Conservation (phyloP, 1,139 yeast species). For the Diutina sp. region DNA sequence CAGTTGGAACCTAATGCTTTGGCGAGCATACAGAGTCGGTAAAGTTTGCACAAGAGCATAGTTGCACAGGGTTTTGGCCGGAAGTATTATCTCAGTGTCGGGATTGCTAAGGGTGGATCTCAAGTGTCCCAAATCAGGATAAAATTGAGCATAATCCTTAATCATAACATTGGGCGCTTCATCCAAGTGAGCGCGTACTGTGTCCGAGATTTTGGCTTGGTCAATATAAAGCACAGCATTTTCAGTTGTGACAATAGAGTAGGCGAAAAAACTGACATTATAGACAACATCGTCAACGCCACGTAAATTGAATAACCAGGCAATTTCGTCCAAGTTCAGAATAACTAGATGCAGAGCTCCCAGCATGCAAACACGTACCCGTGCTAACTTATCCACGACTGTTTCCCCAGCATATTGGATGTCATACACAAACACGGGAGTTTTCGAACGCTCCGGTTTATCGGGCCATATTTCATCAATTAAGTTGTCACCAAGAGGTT, state of each 20-base stretch:
- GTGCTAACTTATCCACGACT: constrained; percentile 17
- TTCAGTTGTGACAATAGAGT: constrained; percentile 22
- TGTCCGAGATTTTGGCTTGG: constrained; percentile 15
- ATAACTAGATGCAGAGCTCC: constrained; percentile 20
- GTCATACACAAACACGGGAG: constrained; percentile 26
- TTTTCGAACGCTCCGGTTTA: constrained; percentile 24
- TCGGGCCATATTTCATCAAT: constrained; percentile 29
- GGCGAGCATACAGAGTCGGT: constrained; percentile 18
- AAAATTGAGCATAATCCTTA: constrained; percentile 20
- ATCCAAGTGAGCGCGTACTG: constrained; percentile 13
- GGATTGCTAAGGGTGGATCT: constrained; percentile 11
- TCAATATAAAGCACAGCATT: constrained; percentile 25
- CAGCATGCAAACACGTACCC: constrained; percentile 16
- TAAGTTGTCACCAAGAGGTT: constrained; percentile 21
- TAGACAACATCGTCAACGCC: constrained; percentile 31
- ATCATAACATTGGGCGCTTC: constrained; percentile 16
- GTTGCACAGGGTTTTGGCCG: constrained; percentile 17
- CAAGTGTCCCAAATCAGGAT: constrained; percentile 15
- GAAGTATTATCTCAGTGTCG: constrained; percentile 16
- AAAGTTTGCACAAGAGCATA: constrained; percentile 21
- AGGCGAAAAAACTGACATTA: constrained; percentile 39
- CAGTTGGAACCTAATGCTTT: constrained; percentile 15
- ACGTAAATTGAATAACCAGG: constrained; percentile 42
- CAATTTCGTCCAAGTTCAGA: constrained; percentile 38
- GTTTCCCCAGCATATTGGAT: constrained; percentile 32